Evolutionary conservation across 176 grass and related monocot genomes (phyloP).

Genomic region (Rhipidocladum racemiflorum): DNA sequence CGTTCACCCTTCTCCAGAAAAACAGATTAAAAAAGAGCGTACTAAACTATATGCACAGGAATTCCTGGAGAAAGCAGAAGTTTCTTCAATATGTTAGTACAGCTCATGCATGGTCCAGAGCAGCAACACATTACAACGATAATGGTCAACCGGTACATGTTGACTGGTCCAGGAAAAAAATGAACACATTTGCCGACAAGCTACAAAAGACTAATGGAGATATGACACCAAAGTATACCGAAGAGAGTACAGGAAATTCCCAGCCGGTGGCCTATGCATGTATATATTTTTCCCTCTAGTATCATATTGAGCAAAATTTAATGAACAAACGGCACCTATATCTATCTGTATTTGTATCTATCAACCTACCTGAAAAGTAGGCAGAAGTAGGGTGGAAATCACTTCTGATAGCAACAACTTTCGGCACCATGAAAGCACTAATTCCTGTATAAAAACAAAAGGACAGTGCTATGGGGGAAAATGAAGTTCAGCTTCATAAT

Average conservation of each 20-base stretch:
- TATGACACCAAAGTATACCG: constrained; percentile 17
- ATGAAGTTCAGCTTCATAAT: background rate
- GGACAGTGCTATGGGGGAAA: background rate
- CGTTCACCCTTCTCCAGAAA: background rate
- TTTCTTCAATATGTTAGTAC: background rate
- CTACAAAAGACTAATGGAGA: background rate
- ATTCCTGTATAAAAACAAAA: constrained; percentile 36
- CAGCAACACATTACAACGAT: constrained; percentile 30
- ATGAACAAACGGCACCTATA: constrained; percentile 40
- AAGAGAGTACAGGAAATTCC: constrained; percentile 12
- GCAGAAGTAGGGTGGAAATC: constrained; percentile 38
- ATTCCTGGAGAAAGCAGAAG: background rate
- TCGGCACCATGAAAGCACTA: constrained; percentile 10
- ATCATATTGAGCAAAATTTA: constrained; percentile 26
- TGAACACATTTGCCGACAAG: constrained; percentile 17
- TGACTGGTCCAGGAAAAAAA: background rate
- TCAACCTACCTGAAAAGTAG: constrained; percentile 38
- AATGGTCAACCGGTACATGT: background rate
- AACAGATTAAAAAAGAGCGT: background rate
- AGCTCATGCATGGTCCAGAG: constrained; percentile 20
- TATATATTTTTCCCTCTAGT: background rate
- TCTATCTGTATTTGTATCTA: constrained; percentile 44
- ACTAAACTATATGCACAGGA: background rate
- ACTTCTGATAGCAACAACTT: constrained; percentile 36
- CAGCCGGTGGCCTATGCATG: background rate